Percentiles rank a stretch among this genome's conserved stretches.
Conservation (phyloP, 495 filamentous ascomycete genomes). For the Penicillium coprophilum region DNA sequence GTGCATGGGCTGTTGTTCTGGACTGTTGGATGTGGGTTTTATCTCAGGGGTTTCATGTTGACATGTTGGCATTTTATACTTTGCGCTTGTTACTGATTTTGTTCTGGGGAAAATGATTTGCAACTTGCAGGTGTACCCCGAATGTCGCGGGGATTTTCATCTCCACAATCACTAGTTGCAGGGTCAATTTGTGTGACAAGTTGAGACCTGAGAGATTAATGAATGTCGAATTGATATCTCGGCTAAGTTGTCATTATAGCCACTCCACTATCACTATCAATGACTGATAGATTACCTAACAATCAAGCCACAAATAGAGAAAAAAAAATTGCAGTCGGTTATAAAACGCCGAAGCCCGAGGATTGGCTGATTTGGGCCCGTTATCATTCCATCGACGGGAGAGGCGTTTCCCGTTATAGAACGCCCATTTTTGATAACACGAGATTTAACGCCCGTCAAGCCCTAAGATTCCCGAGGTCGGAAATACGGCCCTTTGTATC, state of each 20-base stretch:
- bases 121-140: slow-evolving; percentile 19
- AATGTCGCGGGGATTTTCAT: slow-evolving; percentile 5
- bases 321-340: not conserved
- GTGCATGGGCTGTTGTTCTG: slow-evolving; percentile 23
- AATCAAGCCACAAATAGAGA: not conserved
- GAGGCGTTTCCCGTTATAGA: slow-evolving; percentile 25
- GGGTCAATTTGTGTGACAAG: not conserved
- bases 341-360: slow-evolving; percentile 4
- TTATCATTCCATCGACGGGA: slow-evolving; percentile 20
- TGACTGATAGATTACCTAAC: slow-evolving; percentile 9
- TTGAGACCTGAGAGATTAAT: not conserved
- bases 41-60: slow-evolving; percentile 19
- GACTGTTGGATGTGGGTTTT: not conserved
- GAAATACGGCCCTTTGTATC: not conserved
- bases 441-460: not conserved
- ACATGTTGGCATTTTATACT: not conserved
- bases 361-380: slow-evolving; percentile 1
- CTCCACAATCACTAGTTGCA: not conserved
- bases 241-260: not conserved
- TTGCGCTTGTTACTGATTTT: not conserved
- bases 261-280: not conserved
- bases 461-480: not conserved
- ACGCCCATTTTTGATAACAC: slow-evolving; percentile 11
- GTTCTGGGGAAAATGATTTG: slow-evolving; percentile 13
- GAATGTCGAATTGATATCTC: not conserved